A percentile compares a stretch with the other conserved stretches of the same genome.
These are phyloP conservation scores for Plantago lanceolata DNA, from an alignment of 305 asterid genomes.

Conservation along the genomic window DNA sequence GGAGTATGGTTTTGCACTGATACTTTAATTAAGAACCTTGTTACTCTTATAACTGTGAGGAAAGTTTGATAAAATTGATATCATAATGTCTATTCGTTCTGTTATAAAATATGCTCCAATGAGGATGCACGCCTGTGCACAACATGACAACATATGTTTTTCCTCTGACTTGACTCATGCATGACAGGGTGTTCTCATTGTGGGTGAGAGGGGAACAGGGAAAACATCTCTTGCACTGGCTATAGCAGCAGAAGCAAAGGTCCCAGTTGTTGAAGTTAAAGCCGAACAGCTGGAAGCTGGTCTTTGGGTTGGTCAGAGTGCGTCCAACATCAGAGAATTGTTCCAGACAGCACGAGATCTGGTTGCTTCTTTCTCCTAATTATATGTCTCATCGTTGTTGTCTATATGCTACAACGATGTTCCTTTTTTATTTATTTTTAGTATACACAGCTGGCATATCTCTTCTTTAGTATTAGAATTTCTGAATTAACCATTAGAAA, in stretches of 20 bases:
- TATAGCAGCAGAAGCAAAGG: conserved; percentile 97
- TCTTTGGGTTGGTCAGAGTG: conserved; percentile 99
- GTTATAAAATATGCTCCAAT: background rate
- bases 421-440: no score
- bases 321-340: conserved; percentile 91
- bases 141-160: background rate
- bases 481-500: no score
- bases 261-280: conserved; percentile 88
- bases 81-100: background rate
- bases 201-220: conserved; percentile 98
- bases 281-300: conserved; percentile 93
- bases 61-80: no score
- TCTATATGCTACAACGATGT: background rate
- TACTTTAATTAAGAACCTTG: no score
- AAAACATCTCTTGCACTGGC: conserved; percentile 93
- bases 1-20: no score
- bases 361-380: conserved; percentile 44
- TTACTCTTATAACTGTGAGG: no score
- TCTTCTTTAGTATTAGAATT: no score
- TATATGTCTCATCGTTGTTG: conserved; percentile 4
- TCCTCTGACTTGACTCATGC: conserved; percentile 18
- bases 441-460: no score
- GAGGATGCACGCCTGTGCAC: no score
- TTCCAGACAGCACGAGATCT: conserved; percentile 98
- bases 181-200: conserved; percentile 90